Percentiles rank a stretch among this genome's conserved stretches.
Evolutionary conservation across 1,139 yeast species (phyloP).

Genomic region (Ogataea hybrid): DNA sequence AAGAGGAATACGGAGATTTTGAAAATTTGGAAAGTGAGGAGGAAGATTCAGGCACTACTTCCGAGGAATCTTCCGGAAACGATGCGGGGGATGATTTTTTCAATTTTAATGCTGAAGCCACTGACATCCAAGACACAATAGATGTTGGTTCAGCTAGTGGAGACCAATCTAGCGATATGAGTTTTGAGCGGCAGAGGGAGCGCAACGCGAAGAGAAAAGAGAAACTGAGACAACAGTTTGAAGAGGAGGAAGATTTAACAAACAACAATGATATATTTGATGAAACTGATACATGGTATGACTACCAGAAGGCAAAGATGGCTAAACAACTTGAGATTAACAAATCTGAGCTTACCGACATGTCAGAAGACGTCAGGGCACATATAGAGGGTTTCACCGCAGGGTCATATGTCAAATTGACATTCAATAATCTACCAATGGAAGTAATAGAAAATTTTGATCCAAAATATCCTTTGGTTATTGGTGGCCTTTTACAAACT

Average conservation of each 20-base stretch:
- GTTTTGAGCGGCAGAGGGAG: constrained; percentile 69
- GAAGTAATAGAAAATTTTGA: constrained; percentile 87
- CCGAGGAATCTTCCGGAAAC: not conserved
- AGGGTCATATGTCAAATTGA: constrained; percentile 90
- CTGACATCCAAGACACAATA: no score
- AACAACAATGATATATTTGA: constrained; percentile 75
- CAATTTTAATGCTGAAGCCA: constrained; percentile 50
- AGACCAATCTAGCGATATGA: constrained; percentile 37
- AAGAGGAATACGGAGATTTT: constrained; percentile 28
- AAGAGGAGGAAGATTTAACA: constrained; percentile 54
- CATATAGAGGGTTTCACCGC: constrained; percentile 91
- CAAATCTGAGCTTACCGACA: constrained; percentile 67
- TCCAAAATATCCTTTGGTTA: constrained; percentile 78
- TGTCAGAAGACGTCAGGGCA: constrained; percentile 74
- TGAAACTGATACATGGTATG: constrained; percentile 93
- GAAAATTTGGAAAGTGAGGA: constrained; percentile 32
- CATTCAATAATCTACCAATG: constrained; percentile 80
- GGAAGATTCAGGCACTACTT: constrained; percentile 21
- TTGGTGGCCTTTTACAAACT: constrained; percentile 88
- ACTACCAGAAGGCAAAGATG: constrained; percentile 93
- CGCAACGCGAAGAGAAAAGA: constrained; percentile 88
- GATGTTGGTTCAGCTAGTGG: constrained; percentile 25
- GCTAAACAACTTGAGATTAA: constrained; percentile 95
- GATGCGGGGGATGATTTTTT: constrained; percentile 46
- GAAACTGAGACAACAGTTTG: constrained; percentile 82